Evolutionary conservation across 2,329 filamentous ascomycete genomes (phyloP), one percentile per base, ranked within the genome.

Genomic region (Orbilia ellipsospora): DNA sequence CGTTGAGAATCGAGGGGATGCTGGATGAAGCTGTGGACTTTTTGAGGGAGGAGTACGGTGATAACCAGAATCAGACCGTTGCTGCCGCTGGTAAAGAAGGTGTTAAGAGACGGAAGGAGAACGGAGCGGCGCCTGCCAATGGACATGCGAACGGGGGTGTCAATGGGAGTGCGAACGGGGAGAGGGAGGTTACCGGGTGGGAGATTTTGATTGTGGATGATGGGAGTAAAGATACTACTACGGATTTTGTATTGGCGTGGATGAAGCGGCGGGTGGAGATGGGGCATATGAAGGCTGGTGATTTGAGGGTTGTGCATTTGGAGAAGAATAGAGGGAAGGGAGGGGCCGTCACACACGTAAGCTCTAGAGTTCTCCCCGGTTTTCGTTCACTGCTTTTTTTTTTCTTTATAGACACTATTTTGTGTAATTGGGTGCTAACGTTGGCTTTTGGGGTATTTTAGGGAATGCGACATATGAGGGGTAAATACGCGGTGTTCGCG

Each of bases 171-270:
- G 57, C 65, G 28, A 52, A 36, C 5, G 4, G 77, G 77, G 51
- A 60, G 68, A 51, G 80, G 80, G 36, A 72, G 81, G 77, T 79
- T 81, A 80, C 82, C 44, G 93, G 94, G 12, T 99, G 96, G 88
- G 95, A 99, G 83, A 96, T 99, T 77, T 82, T 99, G 48, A 85
- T 99, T 59, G 89, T 99, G 67, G 92, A 95, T 80, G 95, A 99
- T 82, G 95, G 94, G 12, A 96, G 92, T 78, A 89, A 85, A 23
- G 95, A 99, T 83, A 85, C 84, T 80, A 99, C 95, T 0, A 90
- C 92, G 8, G 87, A 92, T 4, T 90, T 92, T 2, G 93, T 91
- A 2, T 87, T 98, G 52, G 85, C 88, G 1, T 98, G 97, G 82
- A 89, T 92, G n/a, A 86, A 86, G 59, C 87, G 89, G 62, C 86